phyloP scores from a whole-genome alignment of 805 yeast species.

The Ogataea ramenticola region DNA sequence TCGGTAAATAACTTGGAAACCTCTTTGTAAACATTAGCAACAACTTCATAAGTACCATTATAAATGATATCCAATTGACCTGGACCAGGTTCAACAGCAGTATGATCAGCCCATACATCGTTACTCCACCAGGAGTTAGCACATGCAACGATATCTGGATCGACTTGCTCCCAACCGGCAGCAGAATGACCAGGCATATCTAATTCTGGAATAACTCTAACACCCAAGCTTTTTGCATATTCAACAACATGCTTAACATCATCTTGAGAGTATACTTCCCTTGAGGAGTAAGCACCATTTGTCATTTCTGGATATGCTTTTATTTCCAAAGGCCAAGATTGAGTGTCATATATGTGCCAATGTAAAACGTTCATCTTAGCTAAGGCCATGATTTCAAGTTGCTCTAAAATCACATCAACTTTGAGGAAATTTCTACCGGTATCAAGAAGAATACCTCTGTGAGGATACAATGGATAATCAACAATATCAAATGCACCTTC shows the following conservation, averaged over 20 bases:
- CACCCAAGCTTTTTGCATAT: conserved; percentile 30
- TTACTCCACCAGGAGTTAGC: conserved; percentile 24
- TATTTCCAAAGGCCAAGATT: conserved; percentile 33
- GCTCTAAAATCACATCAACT: conserved; percentile 22
- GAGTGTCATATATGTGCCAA: conserved; percentile 34
- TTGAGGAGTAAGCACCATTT: conserved; percentile 28
- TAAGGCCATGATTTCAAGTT: conserved; percentile 31
- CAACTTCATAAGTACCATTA: conserved; percentile 26
- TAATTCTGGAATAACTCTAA: conserved; percentile 33
- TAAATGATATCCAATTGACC: conserved; percentile 32
- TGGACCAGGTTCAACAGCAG: conserved; percentile 33
- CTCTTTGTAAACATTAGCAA: conserved; percentile 28
- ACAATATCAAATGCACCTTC: conserved; percentile 27
- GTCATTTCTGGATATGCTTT: conserved; percentile 30
- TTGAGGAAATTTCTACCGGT: conserved; percentile 30
- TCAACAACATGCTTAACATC: conserved; percentile 24
- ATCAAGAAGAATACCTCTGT: conserved; percentile 34
- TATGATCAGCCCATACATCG: conserved; percentile 13
- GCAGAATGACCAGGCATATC: conserved; percentile 36
- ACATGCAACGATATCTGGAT: conserved; percentile 27
- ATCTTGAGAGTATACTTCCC: conserved; percentile 22
- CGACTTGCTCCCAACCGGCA: conserved; percentile 31
- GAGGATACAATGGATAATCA: conserved; percentile 30
- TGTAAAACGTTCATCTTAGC: conserved; percentile 33
- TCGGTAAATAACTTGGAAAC: conserved; percentile 26